Percentiles rank a stretch among this genome's conserved stretches.
phyloP scores from a whole-genome alignment of 371 early-diverging fungal genomes.

The Rhizopus sp. region DNA sequence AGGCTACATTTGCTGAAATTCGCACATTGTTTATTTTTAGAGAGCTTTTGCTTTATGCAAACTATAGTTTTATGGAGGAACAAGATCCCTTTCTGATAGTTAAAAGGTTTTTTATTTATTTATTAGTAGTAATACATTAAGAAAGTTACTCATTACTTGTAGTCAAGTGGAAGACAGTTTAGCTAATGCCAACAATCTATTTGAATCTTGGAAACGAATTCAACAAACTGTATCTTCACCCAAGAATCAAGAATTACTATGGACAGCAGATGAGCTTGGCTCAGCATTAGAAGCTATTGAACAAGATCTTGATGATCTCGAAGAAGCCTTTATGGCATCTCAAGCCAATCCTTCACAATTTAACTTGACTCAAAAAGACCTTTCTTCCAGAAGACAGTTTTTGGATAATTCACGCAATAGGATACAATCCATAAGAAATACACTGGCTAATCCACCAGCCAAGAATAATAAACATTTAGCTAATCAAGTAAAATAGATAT shows the following conservation, averaged over 20 bases:
- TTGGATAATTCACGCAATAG: constrained; percentile 45
- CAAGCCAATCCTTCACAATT: constrained; percentile 53
- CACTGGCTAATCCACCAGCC: constrained; percentile 41
- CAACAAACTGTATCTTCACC: constrained; percentile 64
- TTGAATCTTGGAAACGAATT: constrained; percentile 63
- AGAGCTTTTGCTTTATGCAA: no score
- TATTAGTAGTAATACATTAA: background rate
- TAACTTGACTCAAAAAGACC: constrained; percentile 45
- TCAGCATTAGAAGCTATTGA: constrained; percentile 50
- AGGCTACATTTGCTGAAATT: no score
- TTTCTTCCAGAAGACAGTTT: constrained; percentile 50
- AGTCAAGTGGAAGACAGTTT: constrained; percentile 62
- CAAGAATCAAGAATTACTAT: constrained; percentile 61
- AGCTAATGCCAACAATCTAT: constrained; percentile 49
- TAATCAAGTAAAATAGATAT: constrained; percentile 9
- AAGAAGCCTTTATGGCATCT: constrained; percentile 57
- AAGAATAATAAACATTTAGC: constrained; percentile 20
- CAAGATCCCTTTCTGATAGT: constrained; percentile 25
- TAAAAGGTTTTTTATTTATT: constrained; percentile 16
- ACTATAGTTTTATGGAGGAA: background rate
- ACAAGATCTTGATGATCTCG: constrained; percentile 62
- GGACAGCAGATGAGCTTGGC: constrained; percentile 62
- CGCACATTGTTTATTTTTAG: no score
- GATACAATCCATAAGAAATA: constrained; percentile 42
- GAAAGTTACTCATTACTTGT: background rate